phyloP scores from a whole-genome alignment of 73 alveolate species.

The Symbiodinium pilosum region DNA sequence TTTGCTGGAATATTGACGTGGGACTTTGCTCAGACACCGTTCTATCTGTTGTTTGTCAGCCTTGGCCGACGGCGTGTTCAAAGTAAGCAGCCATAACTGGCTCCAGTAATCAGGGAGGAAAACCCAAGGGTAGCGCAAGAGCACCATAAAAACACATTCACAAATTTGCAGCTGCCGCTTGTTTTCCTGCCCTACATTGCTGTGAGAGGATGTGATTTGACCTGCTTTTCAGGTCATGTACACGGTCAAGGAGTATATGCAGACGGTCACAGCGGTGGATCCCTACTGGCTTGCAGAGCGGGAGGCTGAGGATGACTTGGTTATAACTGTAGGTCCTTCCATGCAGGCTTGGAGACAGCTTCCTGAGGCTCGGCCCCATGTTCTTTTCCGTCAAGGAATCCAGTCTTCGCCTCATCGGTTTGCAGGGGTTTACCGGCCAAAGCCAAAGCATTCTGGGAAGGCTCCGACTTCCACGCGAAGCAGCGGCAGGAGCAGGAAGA shows the following conservation, averaged over 20 bases:
- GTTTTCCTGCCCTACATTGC: too few relatives aligned
- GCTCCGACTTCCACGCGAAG: slow-evolving; percentile 87
- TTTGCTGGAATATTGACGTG: too few relatives aligned
- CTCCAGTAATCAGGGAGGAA: too few relatives aligned
- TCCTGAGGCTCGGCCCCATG: slow-evolving; percentile 87
- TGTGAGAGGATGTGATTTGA: too few relatives aligned
- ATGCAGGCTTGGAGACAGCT: neutral
- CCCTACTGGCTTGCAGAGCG: slow-evolving; percentile 99
- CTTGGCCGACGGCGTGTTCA: too few relatives aligned
- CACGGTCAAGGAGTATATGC: slow-evolving; percentile 99
- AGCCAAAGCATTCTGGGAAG: neutral
- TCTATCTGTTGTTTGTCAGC: too few relatives aligned
- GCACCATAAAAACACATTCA: too few relatives aligned
- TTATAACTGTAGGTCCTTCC: slow-evolving; percentile 95
- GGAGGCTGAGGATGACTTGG: slow-evolving; percentile 96
- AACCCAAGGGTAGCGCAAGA: too few relatives aligned
- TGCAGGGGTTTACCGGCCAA: neutral
- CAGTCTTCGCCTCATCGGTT: neutral
- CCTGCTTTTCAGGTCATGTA: slow-evolving; percentile 44
- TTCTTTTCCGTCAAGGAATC: slow-evolving; percentile 88
- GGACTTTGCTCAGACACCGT: too few relatives aligned
- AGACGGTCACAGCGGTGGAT: slow-evolving; percentile 99
- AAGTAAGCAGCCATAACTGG: too few relatives aligned
- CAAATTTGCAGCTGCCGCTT: too few relatives aligned
- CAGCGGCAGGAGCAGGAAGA: slow-evolving; percentile 77